Evolutionary conservation across 2,329 filamentous ascomycete species (phyloP).

Genomic region (Coniochaeta sp.): DNA sequence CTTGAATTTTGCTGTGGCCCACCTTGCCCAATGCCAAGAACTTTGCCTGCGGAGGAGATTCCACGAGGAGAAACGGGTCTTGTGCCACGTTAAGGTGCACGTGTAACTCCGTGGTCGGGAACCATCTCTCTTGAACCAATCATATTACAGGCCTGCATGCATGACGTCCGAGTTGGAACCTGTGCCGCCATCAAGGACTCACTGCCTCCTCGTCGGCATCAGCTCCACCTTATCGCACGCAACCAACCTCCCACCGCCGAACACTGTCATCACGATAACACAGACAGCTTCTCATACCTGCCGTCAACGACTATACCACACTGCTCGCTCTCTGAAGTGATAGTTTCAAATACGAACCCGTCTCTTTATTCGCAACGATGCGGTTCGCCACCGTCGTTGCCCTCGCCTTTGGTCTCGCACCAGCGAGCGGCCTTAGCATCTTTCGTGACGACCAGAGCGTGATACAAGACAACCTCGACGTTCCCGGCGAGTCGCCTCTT

Average conservation of each 20-base stretch:
- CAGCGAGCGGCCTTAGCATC: constrained; percentile 36
- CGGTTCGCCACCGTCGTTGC: constrained; percentile 35
- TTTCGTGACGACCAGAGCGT: constrained; percentile 40
- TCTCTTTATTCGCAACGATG: constrained; percentile 22
- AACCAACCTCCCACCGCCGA: not conserved
- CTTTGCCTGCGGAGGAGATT: not conserved
- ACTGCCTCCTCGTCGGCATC: not conserved
- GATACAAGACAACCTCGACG: constrained; percentile 47
- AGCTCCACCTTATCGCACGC: not conserved
- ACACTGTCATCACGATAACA: not conserved
- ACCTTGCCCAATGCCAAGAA: too few species aligned
- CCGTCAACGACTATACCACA: not conserved
- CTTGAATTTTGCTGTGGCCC: not conserved
- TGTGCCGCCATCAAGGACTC: not conserved
- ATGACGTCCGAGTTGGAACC: constrained; percentile 1
- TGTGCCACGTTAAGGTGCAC: too few species aligned
- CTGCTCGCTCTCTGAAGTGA: not conserved
- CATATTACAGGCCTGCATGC: not conserved
- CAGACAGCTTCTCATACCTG: not conserved
- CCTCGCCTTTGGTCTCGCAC: constrained; percentile 34
- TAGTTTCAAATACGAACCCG: not conserved
- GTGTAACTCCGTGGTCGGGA: too few species aligned
- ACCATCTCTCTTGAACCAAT: not conserved
- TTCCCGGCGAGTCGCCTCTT: constrained; percentile 82
- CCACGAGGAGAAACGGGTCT: not conserved